phyloP scores from a whole-genome alignment of 352 stramenopile genomes.

The Pythium brachiatum region DNA sequence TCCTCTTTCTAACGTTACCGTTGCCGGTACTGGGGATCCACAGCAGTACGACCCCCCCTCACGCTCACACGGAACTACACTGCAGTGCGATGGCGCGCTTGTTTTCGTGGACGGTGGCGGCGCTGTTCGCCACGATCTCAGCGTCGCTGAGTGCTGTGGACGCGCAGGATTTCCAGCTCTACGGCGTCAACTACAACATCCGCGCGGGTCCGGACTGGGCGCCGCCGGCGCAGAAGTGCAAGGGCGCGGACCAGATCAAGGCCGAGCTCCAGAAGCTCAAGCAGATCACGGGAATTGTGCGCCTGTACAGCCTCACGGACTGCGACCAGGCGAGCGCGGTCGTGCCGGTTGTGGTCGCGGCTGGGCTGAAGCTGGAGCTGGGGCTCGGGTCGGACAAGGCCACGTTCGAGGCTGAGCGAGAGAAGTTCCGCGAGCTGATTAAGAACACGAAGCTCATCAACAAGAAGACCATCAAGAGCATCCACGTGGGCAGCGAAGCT shows the following conservation, averaged over 20 bases:
- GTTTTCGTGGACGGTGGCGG: conserved; percentile 2
- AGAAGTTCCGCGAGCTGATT: conserved; percentile 38
- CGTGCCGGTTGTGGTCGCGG: conserved; percentile 41
- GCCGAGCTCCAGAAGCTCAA: conserved; percentile 43
- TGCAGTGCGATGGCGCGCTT: conserved; percentile 7
- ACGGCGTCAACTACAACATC: conserved; percentile 74
- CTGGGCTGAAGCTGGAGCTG: conserved; percentile 47
- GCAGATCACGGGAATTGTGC: conserved; percentile 40
- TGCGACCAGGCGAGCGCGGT: conserved; percentile 47
- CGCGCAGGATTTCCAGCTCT: conserved; percentile 31
- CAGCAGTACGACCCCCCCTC: too few relatives aligned
- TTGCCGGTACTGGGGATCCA: too few relatives aligned
- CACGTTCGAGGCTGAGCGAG: conserved; percentile 43
- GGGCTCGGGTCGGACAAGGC: conserved; percentile 41
- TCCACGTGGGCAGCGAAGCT: conserved; percentile 68
- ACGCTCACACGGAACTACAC: neutral
- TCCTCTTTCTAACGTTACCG: too few relatives aligned
- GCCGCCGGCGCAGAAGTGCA: conserved; percentile 39
- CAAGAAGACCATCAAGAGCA: conserved; percentile 35
- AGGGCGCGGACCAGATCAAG: conserved; percentile 35
- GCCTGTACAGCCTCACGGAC: conserved; percentile 61
- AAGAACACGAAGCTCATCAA: conserved; percentile 26
- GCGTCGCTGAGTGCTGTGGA: neutral
- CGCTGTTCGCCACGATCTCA: conserved; percentile 4
- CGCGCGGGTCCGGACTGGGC: conserved; percentile 53